A percentile compares a stretch with the other conserved stretches of the same genome.
phyloP scores from a whole-genome alignment of 73 alveolate species.

The Effrenium voratum region DNA sequence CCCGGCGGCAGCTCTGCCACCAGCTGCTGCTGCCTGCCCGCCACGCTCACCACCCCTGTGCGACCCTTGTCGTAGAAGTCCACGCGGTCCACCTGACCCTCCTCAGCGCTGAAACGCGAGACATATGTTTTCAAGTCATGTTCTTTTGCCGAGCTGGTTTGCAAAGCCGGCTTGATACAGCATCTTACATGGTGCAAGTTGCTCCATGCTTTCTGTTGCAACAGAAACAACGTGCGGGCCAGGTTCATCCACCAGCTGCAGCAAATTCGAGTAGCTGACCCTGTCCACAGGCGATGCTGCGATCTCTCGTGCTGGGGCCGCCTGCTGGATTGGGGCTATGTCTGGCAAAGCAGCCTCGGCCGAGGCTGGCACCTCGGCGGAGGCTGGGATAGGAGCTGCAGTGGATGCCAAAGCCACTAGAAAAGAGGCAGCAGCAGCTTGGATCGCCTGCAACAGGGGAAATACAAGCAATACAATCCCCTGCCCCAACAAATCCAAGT shows the following conservation, averaged over 20 bases:
- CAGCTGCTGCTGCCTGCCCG: neutral
- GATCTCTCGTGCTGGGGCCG: neutral
- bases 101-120: slow-evolving; percentile 7
- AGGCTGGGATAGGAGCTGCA: too few species aligned
- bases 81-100: slow-evolving; percentile 5
- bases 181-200: neutral
- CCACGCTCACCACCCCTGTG: neutral
- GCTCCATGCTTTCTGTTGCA: neutral
- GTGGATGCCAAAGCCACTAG: too few species aligned
- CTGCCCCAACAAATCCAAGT: too few species aligned
- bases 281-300: slow-evolving; percentile 1
- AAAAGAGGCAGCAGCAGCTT: too few species aligned
- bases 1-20: neutral
- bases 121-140: too few species aligned
- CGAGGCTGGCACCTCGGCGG: too few species aligned
- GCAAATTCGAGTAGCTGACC: neutral
- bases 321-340: neutral
- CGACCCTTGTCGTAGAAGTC: slow-evolving; percentile 16
- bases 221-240: neutral
- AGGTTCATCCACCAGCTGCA: slow-evolving; percentile 19
- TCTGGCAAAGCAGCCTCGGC: neutral
- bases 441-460: too few species aligned
- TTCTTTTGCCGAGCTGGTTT: too few species aligned
- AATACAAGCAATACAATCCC: too few species aligned
- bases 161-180: neutral